Conservation (phyloP, 176 grass and related monocot species). For the Pontederia paniculata region DNA sequence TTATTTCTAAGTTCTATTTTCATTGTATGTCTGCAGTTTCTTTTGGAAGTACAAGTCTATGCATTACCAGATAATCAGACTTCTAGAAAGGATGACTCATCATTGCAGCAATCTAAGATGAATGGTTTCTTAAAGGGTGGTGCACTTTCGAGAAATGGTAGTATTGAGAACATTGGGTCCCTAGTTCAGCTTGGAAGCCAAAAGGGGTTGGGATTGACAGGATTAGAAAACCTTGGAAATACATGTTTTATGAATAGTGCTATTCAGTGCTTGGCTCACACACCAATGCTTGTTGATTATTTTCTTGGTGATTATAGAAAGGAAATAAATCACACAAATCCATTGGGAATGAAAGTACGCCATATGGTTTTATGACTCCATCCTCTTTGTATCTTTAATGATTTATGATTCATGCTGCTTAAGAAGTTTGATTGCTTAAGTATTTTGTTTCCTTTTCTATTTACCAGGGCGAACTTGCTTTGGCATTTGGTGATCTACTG, state of each 20-base stretch:
- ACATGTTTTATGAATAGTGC: conserved; percentile 99
- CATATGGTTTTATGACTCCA: not conserved
- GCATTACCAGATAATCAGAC: conserved; percentile 38
- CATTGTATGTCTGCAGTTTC: conserved; percentile 48
- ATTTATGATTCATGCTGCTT: conserved; percentile 1
- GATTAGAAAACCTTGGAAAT: conserved; percentile 95
- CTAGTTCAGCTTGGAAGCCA: conserved; percentile 32
- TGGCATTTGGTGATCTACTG: conserved; percentile 78
- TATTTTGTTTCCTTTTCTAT: conserved; percentile 1
- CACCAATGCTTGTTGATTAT: conserved; percentile 73
- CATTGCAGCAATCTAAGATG: conserved; percentile 21
- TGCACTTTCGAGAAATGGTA: conserved; percentile 18
- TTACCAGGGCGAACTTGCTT: conserved; percentile 87
- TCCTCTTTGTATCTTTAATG: not conserved
- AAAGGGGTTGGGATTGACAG: conserved; percentile 52
- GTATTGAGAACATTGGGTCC: conserved; percentile 39
- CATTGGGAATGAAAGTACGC: conserved; percentile 88
- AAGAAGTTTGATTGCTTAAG: not conserved
- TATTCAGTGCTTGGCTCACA: conserved; percentile 94
- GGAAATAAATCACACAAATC: conserved; percentile 75
- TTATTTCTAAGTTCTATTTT: conserved; percentile 14
- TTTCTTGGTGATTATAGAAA: conserved; percentile 71
- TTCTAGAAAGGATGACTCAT: conserved; percentile 37
- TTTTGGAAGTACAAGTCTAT: conserved; percentile 82
- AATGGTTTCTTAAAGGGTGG: not conserved